Evolutionary conservation across 1,284 basidiomycete species (phyloP), one percentile per base, ranked within the genome.

Genomic region (Ustilago shanxiensis): DNA sequence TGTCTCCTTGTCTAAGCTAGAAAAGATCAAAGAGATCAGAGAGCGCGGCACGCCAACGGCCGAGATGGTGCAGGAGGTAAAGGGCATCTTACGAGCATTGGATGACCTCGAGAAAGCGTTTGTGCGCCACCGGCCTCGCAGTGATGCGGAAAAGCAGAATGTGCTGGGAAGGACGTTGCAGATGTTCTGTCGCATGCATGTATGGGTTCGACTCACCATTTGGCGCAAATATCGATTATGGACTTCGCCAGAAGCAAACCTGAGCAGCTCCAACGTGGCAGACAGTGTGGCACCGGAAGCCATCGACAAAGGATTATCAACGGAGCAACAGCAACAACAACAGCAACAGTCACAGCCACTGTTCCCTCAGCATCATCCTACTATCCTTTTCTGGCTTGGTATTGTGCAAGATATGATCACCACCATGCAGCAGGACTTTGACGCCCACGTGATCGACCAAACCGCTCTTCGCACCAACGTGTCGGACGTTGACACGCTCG

Each of bases 171-270:
- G 71, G 22, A 78, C 76, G 11, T 22, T 74, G 57, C 76, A 78
- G 55, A 78, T 78, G 71, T 78, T 78, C 26, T 74, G 71, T 51
- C 53, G 72, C 4, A 61, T 74, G 71, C 76, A 78, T 55, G 76
- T 78, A 11, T 78, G 76, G 76, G 61, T 70, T 18, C 76, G 76
- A 1, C 52, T 78, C 24, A 66, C 60, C 22, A 67, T 78, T 49
- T 78, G 76, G 76, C 71, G 76, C 53, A 71, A 68, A 49, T 70
- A 78, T 49, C 37, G 52, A 11, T 51, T 78, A n/a, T 78, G 71
- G 72, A 68, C 20, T 31, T 35, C 31, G 20, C 50, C 13, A 7
- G 9, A 2, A 20, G n/a, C 20, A 14, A 11, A 7, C 9, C 11
- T 44, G n/a, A 44, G 16, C 41, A 20, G 7, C 11, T 16, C 20